A percentile compares a stretch with the other conserved stretches of the same genome.
phyloP scores from a whole-genome alignment of 2,329 filamentous ascomycete species.

The Calcarisporium arbuscula region DNA sequence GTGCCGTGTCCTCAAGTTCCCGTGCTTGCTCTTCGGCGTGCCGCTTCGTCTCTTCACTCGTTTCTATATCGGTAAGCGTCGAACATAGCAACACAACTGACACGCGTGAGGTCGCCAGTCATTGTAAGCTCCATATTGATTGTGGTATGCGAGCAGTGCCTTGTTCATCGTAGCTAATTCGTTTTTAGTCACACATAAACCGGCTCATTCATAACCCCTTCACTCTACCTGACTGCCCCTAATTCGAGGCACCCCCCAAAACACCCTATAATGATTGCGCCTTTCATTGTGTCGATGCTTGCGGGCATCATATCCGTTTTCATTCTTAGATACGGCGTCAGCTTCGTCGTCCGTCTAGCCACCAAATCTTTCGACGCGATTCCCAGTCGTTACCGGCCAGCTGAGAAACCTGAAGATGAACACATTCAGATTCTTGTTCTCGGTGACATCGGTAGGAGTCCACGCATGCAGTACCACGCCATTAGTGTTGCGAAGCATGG shows the following conservation, averaged over 20 bases:
- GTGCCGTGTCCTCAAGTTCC: too few relatives aligned
- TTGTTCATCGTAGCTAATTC: too few relatives aligned
- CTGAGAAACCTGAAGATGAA: conserved; percentile 29
- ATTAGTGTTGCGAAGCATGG: conserved; percentile 82
- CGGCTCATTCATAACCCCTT: too few relatives aligned
- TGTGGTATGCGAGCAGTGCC: too few relatives aligned
- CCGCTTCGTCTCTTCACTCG: too few relatives aligned
- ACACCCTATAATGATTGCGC: conserved; percentile 2
- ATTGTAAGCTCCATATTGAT: too few relatives aligned
- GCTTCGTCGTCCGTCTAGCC: conserved; percentile 15
- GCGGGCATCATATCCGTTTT: conserved; percentile 27
- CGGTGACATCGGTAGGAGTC: conserved; percentile 90
- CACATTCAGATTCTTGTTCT: conserved; percentile 79
- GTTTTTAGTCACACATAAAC: too few relatives aligned
- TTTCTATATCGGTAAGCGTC: too few relatives aligned
- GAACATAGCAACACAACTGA: too few relatives aligned
- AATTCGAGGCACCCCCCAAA: neutral
- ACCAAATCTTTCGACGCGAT: conserved; percentile 16
- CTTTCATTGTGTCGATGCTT: conserved; percentile 28
- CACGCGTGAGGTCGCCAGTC: too few relatives aligned
- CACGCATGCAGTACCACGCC: conserved; percentile 98
- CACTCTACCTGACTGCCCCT: neutral
- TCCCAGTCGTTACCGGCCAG: conserved; percentile 29
- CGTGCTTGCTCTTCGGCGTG: too few relatives aligned
- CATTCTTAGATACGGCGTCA: conserved; percentile 18